Evolutionary conservation across 140 eudicot species (phyloP), one percentile per base, ranked within the genome.

Genomic region (Ambrosia hybrid): DNA sequence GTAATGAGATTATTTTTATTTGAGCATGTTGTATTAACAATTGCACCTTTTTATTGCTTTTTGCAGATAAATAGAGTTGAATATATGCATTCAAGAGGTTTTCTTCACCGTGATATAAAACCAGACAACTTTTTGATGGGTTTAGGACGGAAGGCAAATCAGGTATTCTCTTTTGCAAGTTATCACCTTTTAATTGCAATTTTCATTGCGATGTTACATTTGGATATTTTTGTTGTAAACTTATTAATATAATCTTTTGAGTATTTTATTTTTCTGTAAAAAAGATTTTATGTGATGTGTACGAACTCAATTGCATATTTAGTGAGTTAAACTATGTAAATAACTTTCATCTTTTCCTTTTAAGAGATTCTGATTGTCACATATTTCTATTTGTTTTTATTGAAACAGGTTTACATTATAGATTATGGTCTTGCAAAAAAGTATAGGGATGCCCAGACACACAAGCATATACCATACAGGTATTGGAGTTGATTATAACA

Each of bases 71-170:
- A 86, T 72, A 87, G 97, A 87, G 96, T 93, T 72, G 98, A 87
- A 76, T 93, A 89, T 83, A 93, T 90, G 98, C 98, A 93, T 80
- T 93, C 96, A 14, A 87, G 97, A 86, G 97, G 98, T 57, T 93
- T 93, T 69, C 96, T 93, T 77, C 98, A 93, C 76, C 98, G 96
- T 51, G 97, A 93, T 71, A 93, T 90, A 79, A 90, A 90, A 80
- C 98, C 98, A 10, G 98, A 92, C 60, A 89, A 92, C 93, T 92
- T 92, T 80, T 78, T 92, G 64, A 92, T 93, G 98, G 98, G 98
- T 38, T 80, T 90, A 70, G 98, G 98, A 72, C 93, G 96, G 57
- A 93, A 90, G 83, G 98, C 96, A 66, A 90, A 93, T 77, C 98
- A 87, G 97, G 98, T 87, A 77, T 7, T 61, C 12, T 76, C 0